These are phyloP conservation scores for Alternaria sp. DNA, from an alignment of 2,329 filamentous ascomycete species.

Conservation along the genomic window DNA sequence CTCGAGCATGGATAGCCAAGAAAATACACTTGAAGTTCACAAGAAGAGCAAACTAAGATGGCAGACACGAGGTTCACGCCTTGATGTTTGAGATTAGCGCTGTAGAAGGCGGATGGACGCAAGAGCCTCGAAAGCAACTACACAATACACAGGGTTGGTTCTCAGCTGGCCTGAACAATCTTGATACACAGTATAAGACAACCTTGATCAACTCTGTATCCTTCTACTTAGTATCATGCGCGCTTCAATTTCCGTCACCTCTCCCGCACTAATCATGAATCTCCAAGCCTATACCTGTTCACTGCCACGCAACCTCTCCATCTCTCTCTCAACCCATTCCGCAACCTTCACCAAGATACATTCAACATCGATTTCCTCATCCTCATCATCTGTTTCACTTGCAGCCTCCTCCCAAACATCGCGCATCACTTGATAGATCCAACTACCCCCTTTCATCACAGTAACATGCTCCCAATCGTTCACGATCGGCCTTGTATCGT, in stretches of 20 bases:
- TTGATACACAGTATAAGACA: neutral
- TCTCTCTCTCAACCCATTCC: conserved; percentile 10
- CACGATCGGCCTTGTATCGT: conserved; percentile 6
- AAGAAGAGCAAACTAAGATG: neutral
- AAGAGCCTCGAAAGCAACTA: neutral
- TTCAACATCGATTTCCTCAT: neutral
- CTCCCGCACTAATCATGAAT: no score
- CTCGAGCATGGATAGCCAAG: neutral
- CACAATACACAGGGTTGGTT: neutral
- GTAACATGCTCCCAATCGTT: conserved; percentile 10
- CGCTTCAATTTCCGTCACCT: neutral
- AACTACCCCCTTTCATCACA: conserved; percentile 11
- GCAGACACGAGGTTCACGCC: neutral
- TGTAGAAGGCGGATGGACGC: no score
- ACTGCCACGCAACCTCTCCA: conserved; percentile 1
- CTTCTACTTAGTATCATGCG: neutral
- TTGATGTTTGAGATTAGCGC: neutral
- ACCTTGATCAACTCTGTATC: neutral
- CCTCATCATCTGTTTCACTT: neutral
- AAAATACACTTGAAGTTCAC: neutral
- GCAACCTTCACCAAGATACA: neutral
- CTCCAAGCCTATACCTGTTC: neutral
- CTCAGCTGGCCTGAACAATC: neutral
- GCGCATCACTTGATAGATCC: conserved; percentile 9
- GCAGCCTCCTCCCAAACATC: conserved; percentile 6